Evolutionary conservation across 75 land plant genomes (phyloP).

Genomic region (Sequoia sempervirens): DNA sequence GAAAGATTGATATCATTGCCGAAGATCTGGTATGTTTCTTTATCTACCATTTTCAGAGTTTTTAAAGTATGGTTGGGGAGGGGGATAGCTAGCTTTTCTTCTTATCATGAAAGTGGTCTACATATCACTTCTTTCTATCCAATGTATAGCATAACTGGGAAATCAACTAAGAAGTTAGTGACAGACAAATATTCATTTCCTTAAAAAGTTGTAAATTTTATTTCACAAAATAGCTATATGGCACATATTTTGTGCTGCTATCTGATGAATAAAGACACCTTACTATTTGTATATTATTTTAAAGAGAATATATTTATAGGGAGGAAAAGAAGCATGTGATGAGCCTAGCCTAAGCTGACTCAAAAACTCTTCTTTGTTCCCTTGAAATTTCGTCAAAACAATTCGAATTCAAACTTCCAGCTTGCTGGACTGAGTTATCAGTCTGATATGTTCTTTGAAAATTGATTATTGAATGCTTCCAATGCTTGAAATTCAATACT

Average conservation of each 20-base stretch:
- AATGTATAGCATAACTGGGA: not conserved
- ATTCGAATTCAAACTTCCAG: too few species aligned
- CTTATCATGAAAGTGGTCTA: not conserved
- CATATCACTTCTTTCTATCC: not conserved
- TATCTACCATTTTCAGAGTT: not conserved
- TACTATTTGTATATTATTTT: not conserved
- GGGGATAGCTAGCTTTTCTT: not conserved
- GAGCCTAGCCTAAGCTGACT: too few species aligned
- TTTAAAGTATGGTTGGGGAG: not conserved
- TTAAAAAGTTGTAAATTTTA: not conserved
- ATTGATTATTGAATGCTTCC: too few species aligned
- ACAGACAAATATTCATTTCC: not conserved
- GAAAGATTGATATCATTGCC: slow-evolving; percentile 83
- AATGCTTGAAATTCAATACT: too few species aligned
- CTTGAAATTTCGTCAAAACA: too few species aligned
- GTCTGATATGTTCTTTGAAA: too few species aligned
- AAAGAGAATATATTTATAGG: too few species aligned
- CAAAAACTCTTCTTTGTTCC: too few species aligned
- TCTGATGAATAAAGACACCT: not conserved
- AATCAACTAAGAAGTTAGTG: not conserved
- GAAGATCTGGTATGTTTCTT: slow-evolving; percentile 76
- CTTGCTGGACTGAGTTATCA: too few species aligned
- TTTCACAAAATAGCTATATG: not conserved
- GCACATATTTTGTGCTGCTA: not conserved
- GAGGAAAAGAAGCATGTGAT: not conserved